These are phyloP conservation scores for Osmanthus fragrans DNA, from an alignment of 257 asterid genomes.

Conservation along the genomic window DNA sequence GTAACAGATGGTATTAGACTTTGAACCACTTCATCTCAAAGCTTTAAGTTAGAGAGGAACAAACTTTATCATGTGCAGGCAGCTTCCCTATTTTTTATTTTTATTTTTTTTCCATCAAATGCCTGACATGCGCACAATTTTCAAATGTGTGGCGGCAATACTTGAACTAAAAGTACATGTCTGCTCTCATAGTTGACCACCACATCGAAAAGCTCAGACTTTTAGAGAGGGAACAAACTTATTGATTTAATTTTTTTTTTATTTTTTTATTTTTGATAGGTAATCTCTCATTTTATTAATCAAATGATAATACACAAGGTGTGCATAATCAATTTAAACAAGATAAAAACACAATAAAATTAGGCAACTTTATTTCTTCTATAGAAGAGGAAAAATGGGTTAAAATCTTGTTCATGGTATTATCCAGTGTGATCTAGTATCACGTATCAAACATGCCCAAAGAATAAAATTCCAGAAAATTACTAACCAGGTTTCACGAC, in stretches of 20 bases:
- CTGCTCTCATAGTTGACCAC: not conserved
- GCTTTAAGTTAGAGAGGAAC: not conserved
- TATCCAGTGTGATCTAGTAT: not conserved
- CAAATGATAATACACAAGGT: too few species aligned
- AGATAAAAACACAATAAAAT: too few species aligned
- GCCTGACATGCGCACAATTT: not conserved
- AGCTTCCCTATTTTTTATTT: not conserved
- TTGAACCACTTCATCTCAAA: not conserved
- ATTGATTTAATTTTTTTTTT: not conserved
- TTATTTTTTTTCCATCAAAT: not conserved
- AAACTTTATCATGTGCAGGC: not conserved
- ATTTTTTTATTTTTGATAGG: too few species aligned
- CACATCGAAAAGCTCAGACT: not conserved
- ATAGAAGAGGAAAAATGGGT: not conserved
- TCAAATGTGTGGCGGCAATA: not conserved
- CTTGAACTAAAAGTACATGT: not conserved
- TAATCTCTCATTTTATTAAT: too few species aligned
- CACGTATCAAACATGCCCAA: not conserved
- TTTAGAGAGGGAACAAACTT: not conserved
- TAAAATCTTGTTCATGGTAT: not conserved
- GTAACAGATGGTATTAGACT: not conserved
- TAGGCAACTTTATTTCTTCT: too few species aligned
- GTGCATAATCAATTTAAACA: too few species aligned
- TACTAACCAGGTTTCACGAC: constrained; percentile 43
- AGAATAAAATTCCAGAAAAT: not conserved